These are phyloP conservation scores for Mrakia gelida DNA, from an alignment of 768 basidiomycete genomes.

Conservation along the genomic window DNA sequence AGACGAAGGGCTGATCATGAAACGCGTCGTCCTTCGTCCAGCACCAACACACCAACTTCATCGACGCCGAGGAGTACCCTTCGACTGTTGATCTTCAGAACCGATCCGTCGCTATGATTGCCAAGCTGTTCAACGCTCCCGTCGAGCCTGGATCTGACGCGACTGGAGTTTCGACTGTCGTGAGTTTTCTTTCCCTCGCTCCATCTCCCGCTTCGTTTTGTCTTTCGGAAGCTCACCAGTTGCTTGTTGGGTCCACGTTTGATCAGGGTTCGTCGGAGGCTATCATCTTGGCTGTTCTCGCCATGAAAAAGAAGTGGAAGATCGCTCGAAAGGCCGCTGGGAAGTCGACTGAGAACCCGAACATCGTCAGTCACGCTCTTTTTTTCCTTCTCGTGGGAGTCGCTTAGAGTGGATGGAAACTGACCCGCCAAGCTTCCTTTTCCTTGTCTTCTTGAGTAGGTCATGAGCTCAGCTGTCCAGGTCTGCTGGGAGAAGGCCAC, in stretches of 20 bases:
- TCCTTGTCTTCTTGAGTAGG: neutral
- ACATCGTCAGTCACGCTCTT: slow-evolving; percentile 34
- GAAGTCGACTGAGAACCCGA: slow-evolving; percentile 36
- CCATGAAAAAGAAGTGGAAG: slow-evolving; percentile 41
- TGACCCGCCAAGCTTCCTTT: too few species aligned
- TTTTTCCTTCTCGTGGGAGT: neutral
- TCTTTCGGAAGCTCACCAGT: neutral
- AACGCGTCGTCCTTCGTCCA: neutral
- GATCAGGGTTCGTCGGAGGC: slow-evolving; percentile 38
- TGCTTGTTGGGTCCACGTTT: too few species aligned
- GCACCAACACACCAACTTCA: slow-evolving; percentile 31
- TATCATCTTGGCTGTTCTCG: slow-evolving; percentile 42
- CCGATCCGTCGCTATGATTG: slow-evolving; percentile 28
- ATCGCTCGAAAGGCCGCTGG: slow-evolving; percentile 34
- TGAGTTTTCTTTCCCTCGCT: too few species aligned
- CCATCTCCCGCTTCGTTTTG: too few species aligned
- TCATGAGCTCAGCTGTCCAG: slow-evolving; percentile 41
- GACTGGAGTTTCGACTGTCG: slow-evolving; percentile 27
- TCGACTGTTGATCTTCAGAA: slow-evolving; percentile 33
- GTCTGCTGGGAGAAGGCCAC: slow-evolving; percentile 44
- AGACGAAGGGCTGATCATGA: neutral
- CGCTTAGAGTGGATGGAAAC: too few species aligned
- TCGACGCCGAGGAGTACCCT: slow-evolving; percentile 35
- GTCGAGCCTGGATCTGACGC: slow-evolving; percentile 27
- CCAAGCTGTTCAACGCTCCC: slow-evolving; percentile 35